These are phyloP conservation scores for Metschnikowia proteae DNA, from an alignment of 805 yeast species.

Conservation along the genomic window DNA sequence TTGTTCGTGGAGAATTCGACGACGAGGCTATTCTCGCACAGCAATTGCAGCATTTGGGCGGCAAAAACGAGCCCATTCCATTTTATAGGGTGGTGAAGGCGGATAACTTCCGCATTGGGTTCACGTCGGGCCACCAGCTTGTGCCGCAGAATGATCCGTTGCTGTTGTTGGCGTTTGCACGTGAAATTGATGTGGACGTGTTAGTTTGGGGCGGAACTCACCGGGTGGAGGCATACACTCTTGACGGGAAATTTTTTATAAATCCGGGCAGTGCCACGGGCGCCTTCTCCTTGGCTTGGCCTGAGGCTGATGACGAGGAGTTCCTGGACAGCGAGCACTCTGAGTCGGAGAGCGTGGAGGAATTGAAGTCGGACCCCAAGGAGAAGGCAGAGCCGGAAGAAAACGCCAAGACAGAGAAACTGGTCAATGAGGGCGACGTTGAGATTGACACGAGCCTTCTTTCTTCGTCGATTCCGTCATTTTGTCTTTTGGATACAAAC, in stretches of 20 bases:
- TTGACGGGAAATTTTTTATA: constrained; percentile 90
- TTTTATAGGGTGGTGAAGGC: constrained; percentile 59
- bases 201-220: constrained; percentile 93
- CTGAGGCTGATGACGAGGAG: constrained; percentile 41
- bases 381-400: constrained; percentile 14
- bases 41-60: constrained; percentile 23
- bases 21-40: constrained; percentile 37
- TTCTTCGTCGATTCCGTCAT: constrained; percentile 60
- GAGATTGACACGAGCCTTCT: constrained; percentile 12
- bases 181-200: constrained; percentile 89
- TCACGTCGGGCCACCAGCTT: constrained; percentile 77
- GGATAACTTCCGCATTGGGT: constrained; percentile 75
- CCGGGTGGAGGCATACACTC: constrained; percentile 85
- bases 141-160: constrained; percentile 88
- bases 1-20: constrained; percentile 84
- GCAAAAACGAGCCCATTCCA: constrained; percentile 40
- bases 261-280: constrained; percentile 98
- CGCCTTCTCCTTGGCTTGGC: constrained; percentile 63
- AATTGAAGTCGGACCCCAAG: constrained; percentile 34
- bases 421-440: neutral
- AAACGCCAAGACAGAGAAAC: neutral
- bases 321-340: constrained; percentile 47
- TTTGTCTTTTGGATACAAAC: constrained; percentile 84
- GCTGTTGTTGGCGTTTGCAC: constrained; percentile 73
- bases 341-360: constrained; percentile 15